Evolutionary conservation across 495 filamentous ascomycete species (phyloP).

Genomic region (Cairneyella variabilis): DNA sequence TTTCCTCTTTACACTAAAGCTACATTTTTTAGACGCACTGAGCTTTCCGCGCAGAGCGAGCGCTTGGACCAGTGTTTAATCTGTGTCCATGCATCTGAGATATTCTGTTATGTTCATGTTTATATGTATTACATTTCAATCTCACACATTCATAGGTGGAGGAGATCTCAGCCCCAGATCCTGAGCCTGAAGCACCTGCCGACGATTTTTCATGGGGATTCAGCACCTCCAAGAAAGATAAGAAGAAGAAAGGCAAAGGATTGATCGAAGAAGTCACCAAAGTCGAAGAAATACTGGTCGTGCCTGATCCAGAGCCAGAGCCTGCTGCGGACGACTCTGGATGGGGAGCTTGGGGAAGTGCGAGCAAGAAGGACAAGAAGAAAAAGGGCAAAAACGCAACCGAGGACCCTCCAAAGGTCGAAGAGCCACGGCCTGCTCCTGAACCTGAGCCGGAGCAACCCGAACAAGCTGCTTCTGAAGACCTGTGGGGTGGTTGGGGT

Average conservation of each 20-base stretch:
- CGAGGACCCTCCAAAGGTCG: conserved; percentile 24
- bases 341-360: conserved; percentile 1
- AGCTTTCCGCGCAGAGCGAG: no score
- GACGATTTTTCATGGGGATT: no score
- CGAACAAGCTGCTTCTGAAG: not conserved
- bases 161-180: conserved; percentile 12
- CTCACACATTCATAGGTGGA: no score
- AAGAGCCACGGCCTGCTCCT: conserved; percentile 14
- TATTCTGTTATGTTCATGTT: no score
- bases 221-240: not conserved
- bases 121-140: no score
- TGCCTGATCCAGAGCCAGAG: no score
- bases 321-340: not conserved
- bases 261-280: conserved; percentile 1
- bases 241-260: conserved; percentile 4
- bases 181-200: no score
- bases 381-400: conserved; percentile 27
- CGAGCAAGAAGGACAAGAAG: conserved; percentile 20
- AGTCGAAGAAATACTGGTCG: conserved; percentile 1
- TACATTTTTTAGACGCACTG: no score
- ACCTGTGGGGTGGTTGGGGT: not conserved
- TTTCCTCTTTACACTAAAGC: no score
- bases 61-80: no score
- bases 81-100: no score
- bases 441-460: not conserved